These are phyloP conservation scores for Prototheca stagnorum DNA, from an alignment of 163 green algal species.

Conservation along the genomic window DNA sequence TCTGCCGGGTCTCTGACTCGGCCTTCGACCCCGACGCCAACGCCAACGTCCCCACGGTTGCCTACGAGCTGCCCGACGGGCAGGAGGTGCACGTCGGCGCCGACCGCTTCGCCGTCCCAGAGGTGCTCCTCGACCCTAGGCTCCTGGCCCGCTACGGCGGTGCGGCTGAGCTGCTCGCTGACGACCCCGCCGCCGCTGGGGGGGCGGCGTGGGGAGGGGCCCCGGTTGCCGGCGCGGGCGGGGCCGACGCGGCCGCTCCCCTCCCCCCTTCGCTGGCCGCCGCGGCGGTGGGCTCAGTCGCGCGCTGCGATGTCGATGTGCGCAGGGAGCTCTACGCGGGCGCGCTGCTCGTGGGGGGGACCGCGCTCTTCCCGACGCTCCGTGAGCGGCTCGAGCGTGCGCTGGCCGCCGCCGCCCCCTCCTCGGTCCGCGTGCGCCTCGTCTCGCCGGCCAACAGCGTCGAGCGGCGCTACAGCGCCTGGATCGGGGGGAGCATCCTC, in stretches of 20 bases:
- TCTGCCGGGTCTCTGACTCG: slow-evolving; percentile 59
- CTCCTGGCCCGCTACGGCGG: slow-evolving; percentile 11
- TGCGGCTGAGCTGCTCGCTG: background rate
- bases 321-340: slow-evolving; percentile 73
- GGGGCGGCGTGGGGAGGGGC: too few species aligned
- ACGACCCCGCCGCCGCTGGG: background rate
- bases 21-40: slow-evolving; percentile 59
- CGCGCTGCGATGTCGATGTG: slow-evolving; percentile 63
- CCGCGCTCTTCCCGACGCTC: slow-evolving; percentile 36
- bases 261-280: slow-evolving; percentile 8
- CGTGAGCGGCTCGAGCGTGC: slow-evolving; percentile 75
- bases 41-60: slow-evolving; percentile 54
- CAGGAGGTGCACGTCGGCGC: slow-evolving; percentile 70
- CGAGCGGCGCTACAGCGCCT: slow-evolving; percentile 71
- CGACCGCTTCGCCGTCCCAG: slow-evolving; percentile 70
- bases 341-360: slow-evolving; percentile 65
- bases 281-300: slow-evolving; percentile 38
- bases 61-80: slow-evolving; percentile 87
- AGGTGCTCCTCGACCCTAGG: slow-evolving; percentile 54
- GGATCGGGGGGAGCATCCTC: slow-evolving; percentile 94
- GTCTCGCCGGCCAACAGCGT: slow-evolving; percentile 48
- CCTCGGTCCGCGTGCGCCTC: slow-evolving; percentile 43
- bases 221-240: too few species aligned
- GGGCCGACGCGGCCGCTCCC: background rate
- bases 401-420: slow-evolving; percentile 45